phyloP scores from a whole-genome alignment of 352 stramenopile genomes.

The Pythium brassicae region DNA sequence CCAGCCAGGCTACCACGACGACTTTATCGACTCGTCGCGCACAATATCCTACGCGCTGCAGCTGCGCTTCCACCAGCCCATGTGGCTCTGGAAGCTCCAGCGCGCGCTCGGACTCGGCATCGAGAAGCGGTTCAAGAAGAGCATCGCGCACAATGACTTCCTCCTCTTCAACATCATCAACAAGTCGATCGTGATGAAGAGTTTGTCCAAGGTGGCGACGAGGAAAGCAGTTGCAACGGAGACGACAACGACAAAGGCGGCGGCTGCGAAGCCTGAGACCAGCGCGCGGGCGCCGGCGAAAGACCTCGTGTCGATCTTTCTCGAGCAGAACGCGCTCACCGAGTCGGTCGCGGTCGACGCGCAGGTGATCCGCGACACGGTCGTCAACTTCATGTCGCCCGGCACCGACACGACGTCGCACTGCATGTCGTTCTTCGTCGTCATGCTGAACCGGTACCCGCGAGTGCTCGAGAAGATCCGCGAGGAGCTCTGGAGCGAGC shows the following conservation, averaged over 20 bases:
- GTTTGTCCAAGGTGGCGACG: not conserved
- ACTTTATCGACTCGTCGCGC: slow-evolving; percentile 24
- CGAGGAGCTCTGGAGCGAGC: slow-evolving; percentile 23
- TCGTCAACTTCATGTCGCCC: slow-evolving; percentile 77
- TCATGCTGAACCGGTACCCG: slow-evolving; percentile 68
- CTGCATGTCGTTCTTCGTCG: slow-evolving; percentile 69
- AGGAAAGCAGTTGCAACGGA: too few species aligned
- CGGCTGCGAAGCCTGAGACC: not conserved
- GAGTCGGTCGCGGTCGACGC: slow-evolving; percentile 3
- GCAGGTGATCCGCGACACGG: slow-evolving; percentile 66
- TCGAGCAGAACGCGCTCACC: slow-evolving; percentile 23
- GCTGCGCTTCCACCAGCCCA: slow-evolving; percentile 18
- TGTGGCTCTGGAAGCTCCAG: slow-evolving; percentile 21
- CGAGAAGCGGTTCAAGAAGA: slow-evolving; percentile 13
- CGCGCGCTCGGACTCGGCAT: slow-evolving; percentile 15
- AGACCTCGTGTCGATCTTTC: slow-evolving; percentile 50
- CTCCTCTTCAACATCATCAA: slow-evolving; percentile 17
- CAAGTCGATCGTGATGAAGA: not conserved
- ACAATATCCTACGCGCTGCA: slow-evolving; percentile 14
- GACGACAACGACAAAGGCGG: not conserved
- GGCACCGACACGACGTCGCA: slow-evolving; percentile 73
- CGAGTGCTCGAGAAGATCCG: slow-evolving; percentile 26
- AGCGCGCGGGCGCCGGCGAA: not conserved
- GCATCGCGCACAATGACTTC: slow-evolving; percentile 2
- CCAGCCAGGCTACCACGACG: slow-evolving; percentile 15